Base-by-base conservation (phyloP, 192 early-diverging fungal species). In the Haplosporangium gracile region DNA sequence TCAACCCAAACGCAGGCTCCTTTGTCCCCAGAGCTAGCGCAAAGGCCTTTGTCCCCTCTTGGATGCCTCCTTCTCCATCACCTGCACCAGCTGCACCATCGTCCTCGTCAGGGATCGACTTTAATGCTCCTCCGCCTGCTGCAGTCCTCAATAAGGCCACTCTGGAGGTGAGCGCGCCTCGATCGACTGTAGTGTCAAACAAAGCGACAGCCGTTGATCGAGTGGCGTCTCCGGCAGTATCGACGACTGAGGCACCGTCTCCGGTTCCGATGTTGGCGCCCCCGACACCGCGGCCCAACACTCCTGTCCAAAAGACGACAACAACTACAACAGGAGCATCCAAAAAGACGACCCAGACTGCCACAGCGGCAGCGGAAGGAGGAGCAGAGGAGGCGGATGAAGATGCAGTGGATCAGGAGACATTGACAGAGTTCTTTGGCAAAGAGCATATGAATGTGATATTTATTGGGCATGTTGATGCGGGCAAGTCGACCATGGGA, bases 401-500 rank as follows among this genome's bases (percentile, higher is more conserved):
- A 32, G 91, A 93, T 39, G 80, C 65, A 20, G 75, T 90, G 29
- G 91, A 92, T 47, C 75, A 81, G 26, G 91, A 93, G 82, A 49
- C 92, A 36, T 63, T 92, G 73, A 82, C 91, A 55, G 93, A 96
- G 75, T 89, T 95, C 74, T 91, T 93, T 73, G 93, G 93, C 70
- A 99, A 98, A 89, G 97, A 98, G 85, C 95, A 97, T 89, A 51
- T 98, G 51, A 99, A 98, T 88, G 92, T 99, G 70, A 94, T 99
- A 34, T 99, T 99, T 78, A 98, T 99, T 78, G 98, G 98, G 38
- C 98, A 99, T 91, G 98, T 99, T 77, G 94, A 96, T 89, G 94
- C 95, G 32, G 96, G 98, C 71, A 99, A 99, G 88, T 97, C 97
- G 20, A 99, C 98, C 39, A 97, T 99, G 93, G 97, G 97, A 76